A percentile compares a stretch with the other conserved stretches of the same genome.
Evolutionary conservation across 192 early-diverging fungal species (phyloP).

Genomic region (Coemansia furcata): DNA sequence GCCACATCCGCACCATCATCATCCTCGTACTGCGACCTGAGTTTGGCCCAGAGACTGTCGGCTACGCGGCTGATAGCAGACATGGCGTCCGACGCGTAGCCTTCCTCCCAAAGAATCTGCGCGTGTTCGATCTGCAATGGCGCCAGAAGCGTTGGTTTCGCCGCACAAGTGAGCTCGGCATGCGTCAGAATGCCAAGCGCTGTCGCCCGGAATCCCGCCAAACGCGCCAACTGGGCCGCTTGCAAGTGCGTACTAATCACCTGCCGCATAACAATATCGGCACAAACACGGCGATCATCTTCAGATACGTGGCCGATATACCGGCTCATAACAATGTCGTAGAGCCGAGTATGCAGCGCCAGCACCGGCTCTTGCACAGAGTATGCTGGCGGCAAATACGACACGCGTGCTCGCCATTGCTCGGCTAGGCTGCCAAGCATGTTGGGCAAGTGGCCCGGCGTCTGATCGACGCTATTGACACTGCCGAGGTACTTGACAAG

Average conservation of each 20-base stretch:
- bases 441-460: not conserved
- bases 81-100: slow-evolving; percentile 38
- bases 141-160: slow-evolving; percentile 19
- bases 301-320: not conserved
- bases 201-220: slow-evolving; percentile 37
- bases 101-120: slow-evolving; percentile 50
- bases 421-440: slow-evolving; percentile 18
- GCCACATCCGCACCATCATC: not conserved
- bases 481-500: slow-evolving; percentile 14
- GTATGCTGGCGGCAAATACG: slow-evolving; percentile 30
- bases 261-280: slow-evolving; percentile 19
- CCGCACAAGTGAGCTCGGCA: slow-evolving; percentile 28
- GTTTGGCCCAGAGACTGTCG: slow-evolving; percentile 20
- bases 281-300: not conserved
- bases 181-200: slow-evolving; percentile 45
- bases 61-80: slow-evolving; percentile 27
- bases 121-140: slow-evolving; percentile 46
- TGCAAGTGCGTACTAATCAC: slow-evolving; percentile 33
- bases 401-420: slow-evolving; percentile 38
- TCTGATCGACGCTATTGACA: not conserved
- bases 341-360: slow-evolving; percentile 41
- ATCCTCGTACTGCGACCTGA: slow-evolving; percentile 15
- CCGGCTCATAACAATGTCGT: slow-evolving; percentile 23
- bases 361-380: slow-evolving; percentile 47
- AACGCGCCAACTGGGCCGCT: slow-evolving; percentile 44